These are phyloP conservation scores for Suillus weaverae DNA, from an alignment of 768 basidiomycete species.

Conservation along the genomic window DNA sequence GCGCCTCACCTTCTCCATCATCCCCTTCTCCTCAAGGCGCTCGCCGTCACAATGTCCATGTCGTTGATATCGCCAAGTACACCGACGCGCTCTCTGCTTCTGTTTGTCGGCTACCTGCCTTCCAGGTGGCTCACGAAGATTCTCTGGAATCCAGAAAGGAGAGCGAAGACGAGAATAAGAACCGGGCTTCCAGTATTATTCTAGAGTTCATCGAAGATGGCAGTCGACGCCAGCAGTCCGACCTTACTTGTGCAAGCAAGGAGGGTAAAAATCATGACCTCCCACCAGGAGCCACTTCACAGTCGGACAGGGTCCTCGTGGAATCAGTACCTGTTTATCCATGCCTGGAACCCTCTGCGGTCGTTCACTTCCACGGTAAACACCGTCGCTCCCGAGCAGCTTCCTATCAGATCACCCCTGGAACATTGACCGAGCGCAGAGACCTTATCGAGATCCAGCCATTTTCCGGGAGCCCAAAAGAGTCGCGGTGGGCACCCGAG, in stretches of 20 bases:
- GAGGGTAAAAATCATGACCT: neutral
- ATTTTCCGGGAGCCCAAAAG: neutral
- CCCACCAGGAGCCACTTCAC: neutral
- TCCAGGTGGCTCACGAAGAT: neutral
- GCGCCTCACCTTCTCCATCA: neutral
- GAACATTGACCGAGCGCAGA: neutral
- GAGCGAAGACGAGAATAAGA: conserved; percentile 3
- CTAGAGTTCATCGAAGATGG: neutral
- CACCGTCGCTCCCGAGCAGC: conserved; percentile 8
- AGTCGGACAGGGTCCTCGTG: neutral
- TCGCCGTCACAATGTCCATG: neutral
- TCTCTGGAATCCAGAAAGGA: neutral
- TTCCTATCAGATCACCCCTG: neutral
- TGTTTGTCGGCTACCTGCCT: conserved; percentile 1
- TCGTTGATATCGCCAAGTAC: conserved; percentile 1
- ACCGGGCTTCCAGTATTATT: neutral
- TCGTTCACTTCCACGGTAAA: neutral
- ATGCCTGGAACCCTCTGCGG: neutral
- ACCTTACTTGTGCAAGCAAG: neutral
- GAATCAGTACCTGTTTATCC: neutral
- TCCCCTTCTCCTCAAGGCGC: neutral
- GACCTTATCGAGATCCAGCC: neutral
- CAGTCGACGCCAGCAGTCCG: neutral
- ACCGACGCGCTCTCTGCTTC: neutral
- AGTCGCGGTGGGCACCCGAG: conserved; percentile 32